A percentile compares a stretch with the other conserved stretches of the same genome.
Evolutionary conservation across 2,329 filamentous ascomycete species (phyloP).

Genomic region (Pseudogymnoascus sp.): DNA sequence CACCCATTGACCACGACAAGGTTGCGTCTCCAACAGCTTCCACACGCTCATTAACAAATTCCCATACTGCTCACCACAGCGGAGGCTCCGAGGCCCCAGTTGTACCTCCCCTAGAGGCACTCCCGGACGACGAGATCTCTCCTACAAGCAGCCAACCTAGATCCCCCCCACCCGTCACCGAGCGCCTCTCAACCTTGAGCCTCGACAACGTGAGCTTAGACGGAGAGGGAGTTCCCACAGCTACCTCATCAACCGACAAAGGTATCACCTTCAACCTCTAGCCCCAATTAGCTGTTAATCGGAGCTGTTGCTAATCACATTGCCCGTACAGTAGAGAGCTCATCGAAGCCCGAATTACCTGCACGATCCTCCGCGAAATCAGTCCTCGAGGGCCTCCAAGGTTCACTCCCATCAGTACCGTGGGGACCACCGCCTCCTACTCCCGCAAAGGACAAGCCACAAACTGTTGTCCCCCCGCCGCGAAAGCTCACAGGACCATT

Average conservation of each 20-base stretch:
- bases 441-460: constrained; percentile 17
- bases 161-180: constrained; percentile 39
- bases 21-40: not conserved
- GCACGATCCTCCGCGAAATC: constrained; percentile 44
- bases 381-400: constrained; percentile 63
- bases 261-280: not conserved
- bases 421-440: constrained; percentile 52
- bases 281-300: not conserved
- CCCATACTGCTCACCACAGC: not conserved
- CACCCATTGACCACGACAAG: constrained; percentile 15
- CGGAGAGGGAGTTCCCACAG: constrained; percentile 33
- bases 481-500: constrained; percentile 85
- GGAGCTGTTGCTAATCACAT: not conserved
- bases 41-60: constrained; percentile 1
- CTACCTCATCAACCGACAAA: not conserved
- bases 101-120: constrained; percentile 29
- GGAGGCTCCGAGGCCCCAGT: constrained; percentile 24
- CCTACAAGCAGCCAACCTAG: constrained; percentile 29
- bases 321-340: not conserved
- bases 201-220: constrained; percentile 60
- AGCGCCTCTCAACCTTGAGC: constrained; percentile 47
- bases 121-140: constrained; percentile 23
- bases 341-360: constrained; percentile 18
- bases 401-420: constrained; percentile 62
- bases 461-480: constrained; percentile 29